Evolutionary conservation across 257 asterid genomes (phyloP).

Genomic region (Nemophila menziesii): DNA sequence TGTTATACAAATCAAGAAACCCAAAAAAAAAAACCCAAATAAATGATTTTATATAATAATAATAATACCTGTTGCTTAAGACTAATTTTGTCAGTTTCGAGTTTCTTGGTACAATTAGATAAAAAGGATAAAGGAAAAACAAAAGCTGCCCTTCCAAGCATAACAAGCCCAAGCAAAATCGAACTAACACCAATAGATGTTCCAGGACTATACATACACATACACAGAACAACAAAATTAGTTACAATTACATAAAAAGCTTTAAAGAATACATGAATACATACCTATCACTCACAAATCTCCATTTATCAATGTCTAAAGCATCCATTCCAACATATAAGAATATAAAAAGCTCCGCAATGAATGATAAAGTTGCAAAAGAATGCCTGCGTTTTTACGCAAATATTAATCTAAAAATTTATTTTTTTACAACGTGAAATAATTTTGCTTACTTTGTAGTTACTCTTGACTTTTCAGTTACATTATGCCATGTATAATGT

Average conservation of each 20-base stretch:
- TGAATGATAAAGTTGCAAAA: slow-evolving; percentile 58
- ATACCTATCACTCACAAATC: slow-evolving; percentile 38
- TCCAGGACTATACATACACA: slow-evolving; percentile 9
- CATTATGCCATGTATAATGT: slow-evolving; percentile 70
- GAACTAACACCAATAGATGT: slow-evolving; percentile 10
- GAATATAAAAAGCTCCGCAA: slow-evolving; percentile 52
- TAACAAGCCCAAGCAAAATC: slow-evolving; percentile 11
- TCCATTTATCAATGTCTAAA: slow-evolving; percentile 60
- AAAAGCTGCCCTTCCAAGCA: slow-evolving; percentile 20
- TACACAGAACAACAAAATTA: too few relatives aligned
- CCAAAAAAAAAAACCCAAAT: background rate
- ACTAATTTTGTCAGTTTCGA: slow-evolving; percentile 2
- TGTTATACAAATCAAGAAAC: background rate
- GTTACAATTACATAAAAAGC: too few relatives aligned
- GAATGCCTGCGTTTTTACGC: slow-evolving; percentile 39
- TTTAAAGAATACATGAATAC: background rate
- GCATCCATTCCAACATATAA: slow-evolving; percentile 72
- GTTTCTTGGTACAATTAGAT: slow-evolving; percentile 10
- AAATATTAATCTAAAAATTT: background rate
- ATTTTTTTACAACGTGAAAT: background rate
- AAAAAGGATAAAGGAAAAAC: slow-evolving; percentile 12
- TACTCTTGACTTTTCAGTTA: slow-evolving; percentile 58
- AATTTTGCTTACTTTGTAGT: slow-evolving; percentile 42
- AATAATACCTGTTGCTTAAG: slow-evolving; percentile 12
- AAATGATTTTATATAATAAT: background rate